These are phyloP conservation scores for Rhodotorula sp. DNA, from an alignment of 1,284 basidiomycete genomes.

Conservation along the genomic window DNA sequence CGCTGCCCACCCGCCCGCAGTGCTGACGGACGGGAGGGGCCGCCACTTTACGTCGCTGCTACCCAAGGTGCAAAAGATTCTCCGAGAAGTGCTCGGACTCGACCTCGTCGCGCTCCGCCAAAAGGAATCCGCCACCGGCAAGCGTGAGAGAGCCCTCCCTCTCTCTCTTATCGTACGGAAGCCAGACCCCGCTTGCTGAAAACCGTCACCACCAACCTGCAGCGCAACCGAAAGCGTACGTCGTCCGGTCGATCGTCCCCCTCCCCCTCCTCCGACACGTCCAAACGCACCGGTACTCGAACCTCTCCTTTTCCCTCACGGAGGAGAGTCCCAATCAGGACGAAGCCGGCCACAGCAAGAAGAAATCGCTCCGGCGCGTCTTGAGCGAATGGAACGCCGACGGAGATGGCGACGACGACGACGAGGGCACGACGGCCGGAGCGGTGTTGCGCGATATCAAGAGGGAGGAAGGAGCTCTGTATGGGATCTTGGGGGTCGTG, in stretches of 20 bases:
- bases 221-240: conserved; percentile 29
- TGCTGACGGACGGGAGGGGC: conserved; percentile 25
- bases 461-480: conserved; percentile 34
- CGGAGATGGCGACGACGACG: conserved; percentile 10
- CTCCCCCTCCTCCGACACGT: conserved; percentile 19
- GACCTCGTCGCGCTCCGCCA: conserved; percentile 32
- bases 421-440: background rate
- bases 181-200: background rate
- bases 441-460: conserved; percentile 33
- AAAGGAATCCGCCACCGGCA: conserved; percentile 24
- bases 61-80: conserved; percentile 26
- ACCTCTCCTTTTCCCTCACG: background rate
- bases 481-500: conserved; percentile 46
- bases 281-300: conserved; percentile 1
- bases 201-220: background rate
- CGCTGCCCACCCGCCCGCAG: conserved; percentile 3
- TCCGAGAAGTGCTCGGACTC: conserved; percentile 33
- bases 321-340: background rate
- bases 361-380: conserved; percentile 8
- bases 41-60: conserved; percentile 29
- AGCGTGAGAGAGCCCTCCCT: conserved; percentile 25
- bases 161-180: too few relatives aligned
- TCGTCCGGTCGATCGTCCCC: conserved; percentile 34
- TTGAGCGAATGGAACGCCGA: conserved; percentile 15
- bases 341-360: too few relatives aligned